phyloP scores from a whole-genome alignment of 371 early-diverging fungal genomes.

The Mortierella sp. region DNA sequence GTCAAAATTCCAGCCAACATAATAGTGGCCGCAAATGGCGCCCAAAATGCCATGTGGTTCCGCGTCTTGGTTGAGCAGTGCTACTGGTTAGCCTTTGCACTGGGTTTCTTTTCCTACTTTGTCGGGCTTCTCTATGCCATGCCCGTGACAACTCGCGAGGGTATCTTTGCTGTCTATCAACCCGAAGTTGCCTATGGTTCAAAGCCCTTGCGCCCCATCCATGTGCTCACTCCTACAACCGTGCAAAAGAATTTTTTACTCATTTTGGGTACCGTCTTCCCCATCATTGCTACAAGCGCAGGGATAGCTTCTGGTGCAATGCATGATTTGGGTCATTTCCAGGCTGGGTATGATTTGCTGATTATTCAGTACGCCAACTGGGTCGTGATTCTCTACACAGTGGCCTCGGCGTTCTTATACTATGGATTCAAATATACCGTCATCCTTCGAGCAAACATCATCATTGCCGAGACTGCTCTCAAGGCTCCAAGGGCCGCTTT shows the following conservation, averaged over 20 bases:
- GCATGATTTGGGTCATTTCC: slow-evolving; percentile 24
- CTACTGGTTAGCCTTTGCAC: slow-evolving; percentile 43
- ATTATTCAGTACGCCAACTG: slow-evolving; percentile 53
- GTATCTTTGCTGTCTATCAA: slow-evolving; percentile 55
- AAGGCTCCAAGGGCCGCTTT: slow-evolving; percentile 52
- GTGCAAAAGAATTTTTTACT: slow-evolving; percentile 49
- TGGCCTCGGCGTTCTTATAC: slow-evolving; percentile 51
- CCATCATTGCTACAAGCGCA: slow-evolving; percentile 34
- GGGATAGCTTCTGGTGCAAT: slow-evolving; percentile 43
- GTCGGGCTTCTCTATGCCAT: slow-evolving; percentile 56
- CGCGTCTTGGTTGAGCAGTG: slow-evolving; percentile 40
- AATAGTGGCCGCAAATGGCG: slow-evolving; percentile 9
- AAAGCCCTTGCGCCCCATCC: slow-evolving; percentile 39
- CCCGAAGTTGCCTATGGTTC: slow-evolving; percentile 43
- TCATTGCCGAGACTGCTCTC: slow-evolving; percentile 53
- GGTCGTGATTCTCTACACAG: slow-evolving; percentile 51
- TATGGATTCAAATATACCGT: slow-evolving; percentile 57
- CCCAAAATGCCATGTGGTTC: slow-evolving; percentile 24
- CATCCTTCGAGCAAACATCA: slow-evolving; percentile 56
- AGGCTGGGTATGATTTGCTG: slow-evolving; percentile 19
- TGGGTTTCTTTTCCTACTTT: slow-evolving; percentile 49
- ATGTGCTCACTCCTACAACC: slow-evolving; percentile 50
- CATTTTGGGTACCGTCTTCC: slow-evolving; percentile 37
- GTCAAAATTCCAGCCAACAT: slow-evolving; percentile 36
- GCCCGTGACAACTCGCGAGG: slow-evolving; percentile 55